Conservation (phyloP, 2,329 filamentous ascomycete species). For the Botrytis porri region DNA sequence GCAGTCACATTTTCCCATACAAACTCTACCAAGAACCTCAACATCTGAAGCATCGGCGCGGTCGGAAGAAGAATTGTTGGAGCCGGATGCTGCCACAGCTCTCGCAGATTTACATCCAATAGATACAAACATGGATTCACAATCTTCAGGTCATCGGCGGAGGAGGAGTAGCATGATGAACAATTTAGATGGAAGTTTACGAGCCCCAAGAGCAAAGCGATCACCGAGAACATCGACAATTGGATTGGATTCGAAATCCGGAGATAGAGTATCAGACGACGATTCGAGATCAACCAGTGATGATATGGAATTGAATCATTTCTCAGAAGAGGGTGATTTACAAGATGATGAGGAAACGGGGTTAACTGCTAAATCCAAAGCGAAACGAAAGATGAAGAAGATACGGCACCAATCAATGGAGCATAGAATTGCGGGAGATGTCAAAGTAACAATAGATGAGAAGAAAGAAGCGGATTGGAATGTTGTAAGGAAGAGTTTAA, state of each 20-base stretch:
- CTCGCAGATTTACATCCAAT: conserved; percentile 25
- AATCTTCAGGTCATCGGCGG: conserved; percentile 35
- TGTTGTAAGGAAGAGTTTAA: conserved; percentile 63
- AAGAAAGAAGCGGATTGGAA: conserved; percentile 72
- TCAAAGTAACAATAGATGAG: conserved; percentile 65
- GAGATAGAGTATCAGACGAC: conserved; percentile 30
- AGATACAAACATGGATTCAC: conserved; percentile 30
- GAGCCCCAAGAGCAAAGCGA: conserved; percentile 18
- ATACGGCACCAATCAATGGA: conserved; percentile 66
- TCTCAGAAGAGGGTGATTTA: conserved; percentile 67
- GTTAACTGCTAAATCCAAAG: conserved; percentile 70
- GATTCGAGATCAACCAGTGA: conserved; percentile 40
- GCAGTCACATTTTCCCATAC: conserved; percentile 22
- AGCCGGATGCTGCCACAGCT: conserved; percentile 31
- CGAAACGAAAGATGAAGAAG: conserved; percentile 64
- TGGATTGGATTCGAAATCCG: conserved; percentile 27
- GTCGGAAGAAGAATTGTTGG: conserved; percentile 24
- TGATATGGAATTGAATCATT: conserved; percentile 56
- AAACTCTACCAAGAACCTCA: conserved; percentile 24
- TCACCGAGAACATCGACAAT: conserved; percentile 26
- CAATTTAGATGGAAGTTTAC: conserved; percentile 23
- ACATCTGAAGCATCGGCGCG: conserved; percentile 22
- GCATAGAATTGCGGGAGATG: conserved; percentile 62
- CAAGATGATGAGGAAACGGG: conserved; percentile 90
- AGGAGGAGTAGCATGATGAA: conserved; percentile 38